Base-by-base conservation (phyloP, 1,284 basidiomycete species). In the Cutaneotrichosporon daszewskae region DNA sequence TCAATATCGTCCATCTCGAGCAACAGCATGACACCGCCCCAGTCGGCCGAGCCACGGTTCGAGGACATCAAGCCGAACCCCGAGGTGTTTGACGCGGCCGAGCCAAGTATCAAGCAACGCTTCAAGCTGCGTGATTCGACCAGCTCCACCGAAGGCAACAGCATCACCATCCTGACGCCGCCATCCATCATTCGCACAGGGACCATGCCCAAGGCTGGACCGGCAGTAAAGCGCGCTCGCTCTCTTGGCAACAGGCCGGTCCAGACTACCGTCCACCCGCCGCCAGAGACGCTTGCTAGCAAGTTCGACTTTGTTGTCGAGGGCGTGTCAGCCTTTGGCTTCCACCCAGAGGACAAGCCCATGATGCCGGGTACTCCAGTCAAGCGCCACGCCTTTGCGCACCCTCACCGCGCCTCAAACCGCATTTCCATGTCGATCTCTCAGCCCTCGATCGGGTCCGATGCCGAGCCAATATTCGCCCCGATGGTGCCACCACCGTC, bases 331-430 rank as follows among this genome's bases (percentile, higher is more conserved):
- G 53, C 54, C 25, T 46, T 67, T 20, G 50, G 40, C 16, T 41
- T 46, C 24, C 33, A 51, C 37, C 17, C 38, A 28, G 67, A 69
- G 5, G 56, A 57, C 13, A 66, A 64, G 45, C 57, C 55, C 0
- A 49, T 49, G 24, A 73, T 73, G 71, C 71, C 71, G 9, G 66
- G 58, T 34, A 73, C 71, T 9, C 71, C 71, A 0, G 69, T 73
- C 43, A 73, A 73, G 63, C 60, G 62, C 40, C 57, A 62, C 26
- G 53, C 60, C 13, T 68, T 66, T 38, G 52, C 51, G 20, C 56
- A 58, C 16, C 13, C 38, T 12, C 47, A 49, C 32, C 37, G 42
- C n/a, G 26, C 37, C 5, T 39, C 43, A 12, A 40, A 45, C 8
- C 50, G 50, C 13, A 45, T 52, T 17, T 32, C 40, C 8, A 32